These are phyloP conservation scores for Baorangia bicolor DNA, from an alignment of 768 basidiomycete species.

Conservation along the genomic window DNA sequence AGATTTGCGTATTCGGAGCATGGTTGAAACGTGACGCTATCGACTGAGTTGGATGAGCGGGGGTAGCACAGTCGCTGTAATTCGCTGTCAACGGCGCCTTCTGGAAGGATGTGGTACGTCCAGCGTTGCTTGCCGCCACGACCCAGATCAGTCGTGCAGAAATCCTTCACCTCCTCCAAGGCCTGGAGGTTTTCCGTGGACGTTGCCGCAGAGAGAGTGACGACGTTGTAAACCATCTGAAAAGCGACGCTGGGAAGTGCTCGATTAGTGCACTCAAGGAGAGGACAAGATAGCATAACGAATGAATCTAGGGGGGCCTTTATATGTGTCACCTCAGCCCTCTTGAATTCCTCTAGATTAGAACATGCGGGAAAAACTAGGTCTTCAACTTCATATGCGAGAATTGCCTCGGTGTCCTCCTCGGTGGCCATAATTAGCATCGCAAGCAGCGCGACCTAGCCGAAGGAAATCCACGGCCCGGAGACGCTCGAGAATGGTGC, in stretches of 20 bases:
- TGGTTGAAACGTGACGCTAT: constrained; percentile 46
- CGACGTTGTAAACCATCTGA: constrained; percentile 33
- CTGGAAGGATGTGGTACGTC: constrained; percentile 50
- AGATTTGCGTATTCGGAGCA: constrained; percentile 34
- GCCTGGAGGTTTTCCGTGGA: constrained; percentile 49
- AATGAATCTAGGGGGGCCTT: constrained; percentile 10
- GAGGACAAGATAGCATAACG: constrained; percentile 14
- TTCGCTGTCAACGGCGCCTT: constrained; percentile 40
- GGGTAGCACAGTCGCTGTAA: constrained; percentile 40
- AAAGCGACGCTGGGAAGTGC: background rate
- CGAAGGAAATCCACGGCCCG: constrained; percentile 25
- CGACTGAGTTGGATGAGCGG: constrained; percentile 32
- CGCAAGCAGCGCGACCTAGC: constrained; percentile 14
- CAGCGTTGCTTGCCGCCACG: constrained; percentile 49
- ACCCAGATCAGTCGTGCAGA: constrained; percentile 53
- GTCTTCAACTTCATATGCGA: constrained; percentile 10
- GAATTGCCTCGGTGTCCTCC: constrained; percentile 18
- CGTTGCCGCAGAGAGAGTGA: constrained; percentile 45
- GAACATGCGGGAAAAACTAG: constrained; percentile 18
- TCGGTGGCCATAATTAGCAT: constrained; percentile 26
- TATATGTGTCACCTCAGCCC: constrained; percentile 19
- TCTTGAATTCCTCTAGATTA: constrained; percentile 12
- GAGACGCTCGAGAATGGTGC: constrained; percentile 17
- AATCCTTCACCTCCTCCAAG: constrained; percentile 53
- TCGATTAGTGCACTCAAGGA: constrained; percentile 4